These are phyloP conservation scores for Picea mariana DNA, from an alignment of 83 land plant genomes.

Conservation along the genomic window DNA sequence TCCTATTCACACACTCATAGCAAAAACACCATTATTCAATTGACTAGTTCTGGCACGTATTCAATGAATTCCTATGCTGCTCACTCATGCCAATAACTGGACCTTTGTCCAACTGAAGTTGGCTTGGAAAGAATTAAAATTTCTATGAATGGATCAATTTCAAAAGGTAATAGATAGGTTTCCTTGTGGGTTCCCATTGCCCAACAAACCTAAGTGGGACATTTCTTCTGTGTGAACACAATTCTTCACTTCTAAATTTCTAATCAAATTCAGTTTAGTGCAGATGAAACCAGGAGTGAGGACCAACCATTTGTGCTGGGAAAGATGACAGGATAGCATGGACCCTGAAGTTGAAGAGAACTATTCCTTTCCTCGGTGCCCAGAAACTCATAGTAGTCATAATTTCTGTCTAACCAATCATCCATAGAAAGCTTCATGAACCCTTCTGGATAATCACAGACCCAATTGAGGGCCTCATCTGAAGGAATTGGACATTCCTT, in stretches of 20 bases:
- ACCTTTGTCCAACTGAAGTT: neutral
- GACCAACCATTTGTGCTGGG: conserved; percentile 77
- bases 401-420: conserved; percentile 79
- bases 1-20: neutral
- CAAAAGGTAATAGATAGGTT: neutral
- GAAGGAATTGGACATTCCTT: conserved; percentile 81
- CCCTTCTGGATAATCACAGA: conserved; percentile 93
- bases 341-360: conserved; percentile 81
- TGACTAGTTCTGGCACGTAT: neutral
- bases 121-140: neutral
- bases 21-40: neutral
- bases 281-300: neutral
- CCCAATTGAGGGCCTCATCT: conserved; percentile 75
- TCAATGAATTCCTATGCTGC: neutral
- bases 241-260: neutral
- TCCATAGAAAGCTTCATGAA: conserved; percentile 48
- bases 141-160: neutral
- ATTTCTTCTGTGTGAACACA: too few species aligned
- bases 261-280: neutral
- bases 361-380: conserved; percentile 65
- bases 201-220: too few species aligned
- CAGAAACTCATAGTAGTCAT: conserved; percentile 80
- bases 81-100: neutral
- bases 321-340: conserved; percentile 91
- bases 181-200: neutral